Base-by-base conservation (phyloP, 148 eudicot species). In the Rhododendron ferrugineum region DNA sequence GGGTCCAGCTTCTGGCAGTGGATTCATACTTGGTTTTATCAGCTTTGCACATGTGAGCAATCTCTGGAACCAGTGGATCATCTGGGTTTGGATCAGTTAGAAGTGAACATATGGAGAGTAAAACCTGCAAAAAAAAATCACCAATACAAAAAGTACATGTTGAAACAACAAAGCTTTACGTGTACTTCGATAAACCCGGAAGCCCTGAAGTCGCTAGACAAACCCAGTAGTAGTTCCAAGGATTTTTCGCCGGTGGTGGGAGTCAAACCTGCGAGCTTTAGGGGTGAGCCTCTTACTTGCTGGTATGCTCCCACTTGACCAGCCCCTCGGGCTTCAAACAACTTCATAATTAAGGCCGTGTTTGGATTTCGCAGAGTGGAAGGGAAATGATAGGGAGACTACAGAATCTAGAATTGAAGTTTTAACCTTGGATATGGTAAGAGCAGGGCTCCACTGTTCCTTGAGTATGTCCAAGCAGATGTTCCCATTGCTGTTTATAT, bases 361-460 rank as follows among this genome's bases (percentile, higher is more conserved):
- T 70, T 30, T 14, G 40, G 36, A 15, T 30, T 70, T 70, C 18
- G 6, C 75, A 70, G 4, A 70, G 36, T 62, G 14, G 10, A 64
- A 64, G 8, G 64, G 14, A 3, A 64, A n/a, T 64, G 32, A 64
- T 64, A 0, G 32, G 73, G 30, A 70, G 1, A 30, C 20, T 70
- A 28, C 14, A 28, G 37, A 32, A 30, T 7, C 20, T n/a, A 11
- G 23, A 37, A 66, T n/a, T 62, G 46, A 15, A 40, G n/a, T 34
- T 26, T 83, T 84, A 26, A 93, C 95, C 94, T 93, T 93, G 84
- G 95, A 93, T 73, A 93, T 92, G 91, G 95, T 93, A 68, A 93
- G 95, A 18, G 94, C 95, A 83, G 95, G 95, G 75, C 95, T 93
- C 95, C 95, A 93, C 79, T 93, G 94, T 86, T 93, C 95, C 85